A percentile compares a stretch with the other conserved stretches of the same genome.
Conservation (phyloP, 2,329 filamentous ascomycete species). For the Penicillium sp. region DNA sequence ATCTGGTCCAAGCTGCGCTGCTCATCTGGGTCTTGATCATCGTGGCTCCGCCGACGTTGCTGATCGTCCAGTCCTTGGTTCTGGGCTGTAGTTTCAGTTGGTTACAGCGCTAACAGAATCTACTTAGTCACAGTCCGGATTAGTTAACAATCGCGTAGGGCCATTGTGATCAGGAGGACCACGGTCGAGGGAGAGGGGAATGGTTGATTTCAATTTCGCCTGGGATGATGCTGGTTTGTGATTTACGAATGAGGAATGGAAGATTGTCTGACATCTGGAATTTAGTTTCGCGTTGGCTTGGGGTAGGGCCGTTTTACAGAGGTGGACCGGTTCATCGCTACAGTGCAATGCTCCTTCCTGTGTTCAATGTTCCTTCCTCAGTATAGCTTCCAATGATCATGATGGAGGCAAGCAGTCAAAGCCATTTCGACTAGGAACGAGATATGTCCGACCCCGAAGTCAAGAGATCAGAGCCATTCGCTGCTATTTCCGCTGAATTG, state of each 20-base stretch:
- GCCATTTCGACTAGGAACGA: not conserved
- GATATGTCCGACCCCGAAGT: not conserved
- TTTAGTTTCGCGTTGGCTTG: not conserved
- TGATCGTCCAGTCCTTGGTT: not conserved
- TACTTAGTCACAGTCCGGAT: not conserved
- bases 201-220: not conserved
- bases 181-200: not conserved
- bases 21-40: conserved; percentile 1
- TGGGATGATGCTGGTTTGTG: not conserved
- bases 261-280: not conserved
- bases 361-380: not conserved
- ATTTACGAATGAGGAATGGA: not conserved
- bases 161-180: not conserved
- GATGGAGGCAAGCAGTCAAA: not conserved
- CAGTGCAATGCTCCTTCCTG: not conserved
- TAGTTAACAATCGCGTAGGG: not conserved
- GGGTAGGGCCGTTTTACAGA: not conserved
- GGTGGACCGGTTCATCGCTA: not conserved
- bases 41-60: not conserved
- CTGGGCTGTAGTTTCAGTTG: conserved; percentile 1
- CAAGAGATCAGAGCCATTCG: not conserved
- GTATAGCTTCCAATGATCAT: not conserved
- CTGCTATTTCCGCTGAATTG: not conserved
- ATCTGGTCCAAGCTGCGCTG: conserved; percentile 4
- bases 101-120: not conserved